phyloP scores from a whole-genome alignment of 306 rosid genomes.

The Citrullus colocynthis region DNA sequence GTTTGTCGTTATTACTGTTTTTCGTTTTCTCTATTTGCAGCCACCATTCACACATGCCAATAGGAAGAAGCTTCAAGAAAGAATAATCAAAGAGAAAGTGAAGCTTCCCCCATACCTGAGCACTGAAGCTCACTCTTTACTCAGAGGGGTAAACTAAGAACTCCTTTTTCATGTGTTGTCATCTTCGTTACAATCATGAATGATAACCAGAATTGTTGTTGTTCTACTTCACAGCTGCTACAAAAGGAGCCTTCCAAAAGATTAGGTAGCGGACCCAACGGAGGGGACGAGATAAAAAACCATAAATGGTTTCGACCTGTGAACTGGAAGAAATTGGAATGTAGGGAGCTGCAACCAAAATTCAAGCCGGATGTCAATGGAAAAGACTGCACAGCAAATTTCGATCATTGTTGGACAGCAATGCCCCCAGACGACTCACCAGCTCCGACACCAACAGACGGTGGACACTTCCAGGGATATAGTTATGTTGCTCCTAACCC shows the following conservation, averaged over 20 bases:
- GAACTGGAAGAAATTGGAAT: conserved; percentile 89
- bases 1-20: not conserved
- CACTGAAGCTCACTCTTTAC: conserved; percentile 80
- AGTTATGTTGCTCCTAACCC: conserved; percentile 72
- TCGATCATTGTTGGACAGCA: conserved; percentile 84
- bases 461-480: conserved; percentile 84
- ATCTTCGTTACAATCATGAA: not conserved
- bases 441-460: conserved; percentile 72
- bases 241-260: conserved; percentile 77
- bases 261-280: conserved; percentile 71
- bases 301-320: conserved; percentile 76
- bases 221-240: conserved; percentile 38
- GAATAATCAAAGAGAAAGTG: conserved; percentile 74
- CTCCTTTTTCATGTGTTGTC: conserved; percentile 1
- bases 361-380: conserved; percentile 85
- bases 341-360: conserved; percentile 62
- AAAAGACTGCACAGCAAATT: conserved; percentile 74
- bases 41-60: conserved; percentile 71
- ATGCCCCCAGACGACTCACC: conserved; percentile 88
- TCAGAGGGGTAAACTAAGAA: conserved; percentile 67
- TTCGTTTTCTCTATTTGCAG: conserved; percentile 32
- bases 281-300: conserved; percentile 58
- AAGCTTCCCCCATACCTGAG: conserved; percentile 73
- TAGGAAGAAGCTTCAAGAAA: conserved; percentile 92
- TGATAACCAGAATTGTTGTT: not conserved